Percentiles rank a stretch among this genome's conserved stretches.
These are phyloP conservation scores for Plenodomus biglobosus DNA, from an alignment of 2,329 filamentous ascomycete genomes.

Conservation along the genomic window DNA sequence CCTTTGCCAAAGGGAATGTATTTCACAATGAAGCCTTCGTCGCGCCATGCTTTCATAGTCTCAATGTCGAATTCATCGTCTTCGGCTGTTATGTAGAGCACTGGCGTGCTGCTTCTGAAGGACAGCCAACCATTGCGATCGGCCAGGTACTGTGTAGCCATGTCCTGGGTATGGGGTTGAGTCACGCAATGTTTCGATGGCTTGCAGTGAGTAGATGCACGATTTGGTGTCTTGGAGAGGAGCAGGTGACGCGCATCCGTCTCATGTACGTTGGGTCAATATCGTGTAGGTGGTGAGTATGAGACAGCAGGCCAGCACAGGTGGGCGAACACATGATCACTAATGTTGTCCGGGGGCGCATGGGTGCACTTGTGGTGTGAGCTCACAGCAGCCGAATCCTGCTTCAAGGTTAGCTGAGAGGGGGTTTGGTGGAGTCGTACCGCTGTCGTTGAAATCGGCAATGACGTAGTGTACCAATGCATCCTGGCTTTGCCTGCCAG, in stretches of 20 bases:
- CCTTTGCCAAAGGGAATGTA: conserved; percentile 59
- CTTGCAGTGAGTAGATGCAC: background rate
- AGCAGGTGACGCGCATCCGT: background rate
- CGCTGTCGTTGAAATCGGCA: conserved; percentile 7
- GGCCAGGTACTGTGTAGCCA: conserved; percentile 43
- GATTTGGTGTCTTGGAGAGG: background rate
- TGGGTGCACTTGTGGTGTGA: conserved; percentile 12
- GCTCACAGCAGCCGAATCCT: conserved; percentile 22
- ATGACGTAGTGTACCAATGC: conserved; percentile 1
- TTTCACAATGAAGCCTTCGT: conserved; percentile 62
- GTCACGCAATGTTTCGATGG: conserved; percentile 1
- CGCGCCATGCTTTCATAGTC: conserved; percentile 57
- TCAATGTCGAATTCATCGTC: conserved; percentile 59
- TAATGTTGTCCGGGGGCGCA: conserved; percentile 5
- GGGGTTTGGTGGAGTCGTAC: conserved; percentile 16
- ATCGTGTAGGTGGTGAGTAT: background rate
- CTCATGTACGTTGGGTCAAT: background rate
- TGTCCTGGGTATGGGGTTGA: conserved; percentile 8
- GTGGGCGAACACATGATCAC: conserved; percentile 13
- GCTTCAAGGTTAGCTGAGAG: conserved; percentile 16
- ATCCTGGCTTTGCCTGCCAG: too few species aligned
- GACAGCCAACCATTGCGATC: conserved; percentile 43
- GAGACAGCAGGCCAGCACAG: background rate
- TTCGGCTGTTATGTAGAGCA: conserved; percentile 55
- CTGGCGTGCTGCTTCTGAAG: conserved; percentile 47